Evolutionary conservation across 495 filamentous ascomycete species (phyloP), one percentile per base, ranked within the genome.

Genomic region (Penicillium paradoxum): DNA sequence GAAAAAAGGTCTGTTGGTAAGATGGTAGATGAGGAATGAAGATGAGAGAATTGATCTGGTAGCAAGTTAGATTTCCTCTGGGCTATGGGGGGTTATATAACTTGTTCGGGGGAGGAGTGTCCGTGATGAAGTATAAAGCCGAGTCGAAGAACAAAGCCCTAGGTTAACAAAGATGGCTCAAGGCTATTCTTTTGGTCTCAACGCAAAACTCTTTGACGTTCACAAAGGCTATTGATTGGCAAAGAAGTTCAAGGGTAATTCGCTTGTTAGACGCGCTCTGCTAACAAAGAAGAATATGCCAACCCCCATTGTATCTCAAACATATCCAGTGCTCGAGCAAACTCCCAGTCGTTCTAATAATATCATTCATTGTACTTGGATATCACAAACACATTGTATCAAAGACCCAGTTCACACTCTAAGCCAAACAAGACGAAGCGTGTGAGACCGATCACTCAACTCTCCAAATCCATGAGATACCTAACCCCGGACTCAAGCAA

Each of bases 401-500:
- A 32, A 32, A 32, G 5, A 15, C n/a, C 33, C n/a, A 37, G n/a
- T 11, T 37, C n/a, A 6, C 1, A 37, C 34, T 8, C 17, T 11
- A 36, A 41, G 4, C 29, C 5, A n/a, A 34, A 38, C 18, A 40
- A 32, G 2, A 39, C 22, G 13, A 42, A 29, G 45, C 10, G 1
- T 50, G 9, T 17, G 34, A 5, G 6, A 0, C 13, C 4, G 13
- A 10, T 9, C 32, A 39, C 22, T 39, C 39, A 54, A 30, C 11
- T 19, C 37, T 64, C 57, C 48, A 69, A 21, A 19, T 60, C 63
- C 43, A 46, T 56, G 59, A 74, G 36, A 62, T 70, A 73, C n/a
- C 34, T 42, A 15, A 67, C 59, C 7, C 70, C 72, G 9, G 70
- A 70, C 37, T 71, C 72, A 55, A 73, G 42, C 48, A 74, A 57